Conservation (phyloP, 2,329 filamentous ascomycete genomes). For the Pyrenochaeta sp. region DNA sequence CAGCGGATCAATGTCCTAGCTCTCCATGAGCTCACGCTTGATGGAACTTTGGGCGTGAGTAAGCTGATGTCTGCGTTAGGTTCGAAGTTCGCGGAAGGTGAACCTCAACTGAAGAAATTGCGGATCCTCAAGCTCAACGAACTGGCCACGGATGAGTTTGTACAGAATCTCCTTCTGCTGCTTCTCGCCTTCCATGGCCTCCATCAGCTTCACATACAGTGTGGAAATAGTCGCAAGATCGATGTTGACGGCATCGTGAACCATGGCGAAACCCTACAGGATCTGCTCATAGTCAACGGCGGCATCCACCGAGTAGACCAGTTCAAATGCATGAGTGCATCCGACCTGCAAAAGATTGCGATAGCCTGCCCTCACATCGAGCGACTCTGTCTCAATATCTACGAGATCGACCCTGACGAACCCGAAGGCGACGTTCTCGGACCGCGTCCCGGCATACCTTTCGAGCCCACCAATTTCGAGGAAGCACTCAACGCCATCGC, state of each 20-base stretch:
- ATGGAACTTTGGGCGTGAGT: background rate
- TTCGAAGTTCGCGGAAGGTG: background rate
- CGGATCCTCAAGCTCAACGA: background rate
- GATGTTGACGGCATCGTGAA: slow-evolving; percentile 1
- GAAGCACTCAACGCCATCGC: background rate
- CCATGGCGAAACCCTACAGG: slow-evolving; percentile 4
- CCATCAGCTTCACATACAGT: background rate
- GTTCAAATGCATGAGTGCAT: background rate
- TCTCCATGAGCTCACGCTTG: background rate
- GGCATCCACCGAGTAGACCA: background rate
- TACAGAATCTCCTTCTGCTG: background rate
- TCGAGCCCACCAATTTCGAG: background rate
- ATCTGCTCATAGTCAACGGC: slow-evolving; percentile 2
- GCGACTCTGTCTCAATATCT: slow-evolving; percentile 8
- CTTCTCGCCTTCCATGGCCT: background rate
- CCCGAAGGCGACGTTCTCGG: slow-evolving; percentile 4
- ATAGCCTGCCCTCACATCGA: background rate
- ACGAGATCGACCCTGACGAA: background rate
- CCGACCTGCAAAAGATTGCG: background rate
- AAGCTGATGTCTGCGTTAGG: background rate
- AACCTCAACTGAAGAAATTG: background rate
- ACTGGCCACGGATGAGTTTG: background rate
- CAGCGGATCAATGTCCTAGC: background rate
- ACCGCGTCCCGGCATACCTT: no score
- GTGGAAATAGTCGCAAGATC: background rate